phyloP scores from a whole-genome alignment of 345 rosid species.

The Arabis hirsuta region DNA sequence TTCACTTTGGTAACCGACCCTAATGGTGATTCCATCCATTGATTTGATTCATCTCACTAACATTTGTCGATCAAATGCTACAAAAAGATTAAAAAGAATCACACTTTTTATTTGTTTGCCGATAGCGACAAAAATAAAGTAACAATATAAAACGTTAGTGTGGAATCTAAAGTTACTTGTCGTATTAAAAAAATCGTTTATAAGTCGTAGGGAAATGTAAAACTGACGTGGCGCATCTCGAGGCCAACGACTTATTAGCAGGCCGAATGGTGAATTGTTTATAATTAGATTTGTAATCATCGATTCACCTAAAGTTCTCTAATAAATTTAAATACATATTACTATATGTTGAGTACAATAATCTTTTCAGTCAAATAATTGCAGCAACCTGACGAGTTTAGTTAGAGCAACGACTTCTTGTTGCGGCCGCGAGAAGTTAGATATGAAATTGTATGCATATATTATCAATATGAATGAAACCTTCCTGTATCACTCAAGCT shows the following conservation, averaged over 20 bases:
- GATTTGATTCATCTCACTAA: conserved; percentile 12
- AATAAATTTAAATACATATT: background rate
- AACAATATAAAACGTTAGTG: conserved; percentile 8
- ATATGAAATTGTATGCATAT: conserved; percentile 14
- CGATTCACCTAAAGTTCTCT: background rate
- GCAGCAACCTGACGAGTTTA: conserved; percentile 44
- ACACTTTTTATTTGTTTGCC: background rate
- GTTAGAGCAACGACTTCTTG: conserved; percentile 45
- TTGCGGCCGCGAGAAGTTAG: conserved; percentile 41
- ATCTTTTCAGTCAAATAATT: conserved; percentile 13
- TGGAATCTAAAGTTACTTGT: conserved; percentile 41
- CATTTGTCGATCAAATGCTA: conserved; percentile 11
- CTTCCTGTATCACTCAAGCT: conserved; percentile 73
- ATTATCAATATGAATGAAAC: too few relatives aligned
- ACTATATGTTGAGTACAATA: conserved; percentile 16
- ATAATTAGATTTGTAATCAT: conserved; percentile 21
- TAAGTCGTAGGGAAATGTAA: conserved; percentile 37
- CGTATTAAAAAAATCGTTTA: conserved; percentile 25
- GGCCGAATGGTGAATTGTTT: conserved; percentile 38
- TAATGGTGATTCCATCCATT: background rate
- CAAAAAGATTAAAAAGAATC: background rate
- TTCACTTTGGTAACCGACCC: conserved; percentile 14
- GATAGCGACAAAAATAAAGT: conserved; percentile 1
- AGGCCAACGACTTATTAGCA: conserved; percentile 41
- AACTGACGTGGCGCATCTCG: conserved; percentile 45